Percentiles rank a stretch among this genome's conserved stretches.
Conservation (phyloP, 2,329 filamentous ascomycete species). For the Nothomitra cinnamomea region DNA sequence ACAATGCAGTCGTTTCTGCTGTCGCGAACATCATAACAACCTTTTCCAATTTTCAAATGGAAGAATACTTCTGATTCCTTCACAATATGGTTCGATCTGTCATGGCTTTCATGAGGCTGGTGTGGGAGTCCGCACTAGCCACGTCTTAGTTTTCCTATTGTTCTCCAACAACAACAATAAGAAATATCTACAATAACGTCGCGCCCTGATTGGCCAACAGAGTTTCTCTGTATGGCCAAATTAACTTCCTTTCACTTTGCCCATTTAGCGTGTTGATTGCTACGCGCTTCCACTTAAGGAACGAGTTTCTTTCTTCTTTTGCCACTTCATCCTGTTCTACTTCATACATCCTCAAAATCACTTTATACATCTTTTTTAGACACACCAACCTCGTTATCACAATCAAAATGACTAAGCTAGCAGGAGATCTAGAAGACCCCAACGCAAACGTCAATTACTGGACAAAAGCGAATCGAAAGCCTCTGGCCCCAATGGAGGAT, state of each 20-base stretch:
- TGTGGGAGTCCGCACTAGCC: background rate
- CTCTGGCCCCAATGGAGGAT: background rate
- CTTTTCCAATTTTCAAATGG: no score
- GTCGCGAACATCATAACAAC: no score
- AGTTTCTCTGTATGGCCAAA: no score
- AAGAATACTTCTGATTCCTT: no score
- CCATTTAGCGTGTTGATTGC: no score
- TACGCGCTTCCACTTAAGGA: no score
- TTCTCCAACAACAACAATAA: constrained; percentile 18
- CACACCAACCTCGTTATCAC: background rate
- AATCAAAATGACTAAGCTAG: constrained; percentile 1
- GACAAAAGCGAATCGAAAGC: background rate
- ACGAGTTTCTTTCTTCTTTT: background rate
- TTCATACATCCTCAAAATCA: background rate
- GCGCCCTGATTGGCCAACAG: background rate
- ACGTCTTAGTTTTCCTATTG: background rate
- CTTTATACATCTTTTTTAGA: background rate
- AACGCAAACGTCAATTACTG: background rate
- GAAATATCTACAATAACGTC: constrained; percentile 1
- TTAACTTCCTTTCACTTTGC: no score
- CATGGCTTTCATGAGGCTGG: no score
- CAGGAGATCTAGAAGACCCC: background rate
- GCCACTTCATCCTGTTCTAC: background rate
- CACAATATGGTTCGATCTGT: no score
- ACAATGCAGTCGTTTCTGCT: no score